Percentiles rank a stretch among this genome's conserved stretches.
Evolutionary conservation across 768 basidiomycete species (phyloP).

Genomic region (Psilocybe cyanescens): DNA sequence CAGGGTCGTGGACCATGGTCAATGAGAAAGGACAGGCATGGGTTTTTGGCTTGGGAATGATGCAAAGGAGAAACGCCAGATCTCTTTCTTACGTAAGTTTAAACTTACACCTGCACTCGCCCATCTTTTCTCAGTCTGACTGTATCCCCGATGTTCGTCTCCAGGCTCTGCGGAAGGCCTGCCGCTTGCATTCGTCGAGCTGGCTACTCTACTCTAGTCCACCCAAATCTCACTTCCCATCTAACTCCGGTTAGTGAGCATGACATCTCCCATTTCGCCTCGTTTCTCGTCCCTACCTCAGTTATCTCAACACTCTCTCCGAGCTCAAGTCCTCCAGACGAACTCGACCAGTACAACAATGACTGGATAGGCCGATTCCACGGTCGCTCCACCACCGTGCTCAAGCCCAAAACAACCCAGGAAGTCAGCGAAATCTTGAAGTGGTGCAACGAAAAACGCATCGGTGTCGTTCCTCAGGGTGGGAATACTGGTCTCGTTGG

Average conservation of each 20-base stretch:
- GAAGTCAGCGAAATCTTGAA: conserved; percentile 90
- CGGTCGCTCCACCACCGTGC: conserved; percentile 82
- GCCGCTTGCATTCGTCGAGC: conserved; percentile 21
- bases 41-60: conserved; percentile 1
- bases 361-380: conserved; percentile 98
- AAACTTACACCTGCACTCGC: neutral
- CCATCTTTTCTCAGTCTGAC: conserved; percentile 2
- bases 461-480: conserved; percentile 96
- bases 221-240: conserved; percentile 23
- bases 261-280: conserved; percentile 71
- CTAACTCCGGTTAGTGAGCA: conserved; percentile 54
- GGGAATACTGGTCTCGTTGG: conserved; percentile 99
- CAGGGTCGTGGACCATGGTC: neutral
- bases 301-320: conserved; percentile 73
- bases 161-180: conserved; percentile 24
- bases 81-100: conserved; percentile 10
- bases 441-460: conserved; percentile 79
- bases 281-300: conserved; percentile 61
- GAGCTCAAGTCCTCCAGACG: conserved; percentile 48
- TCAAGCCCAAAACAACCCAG: conserved; percentile 86
- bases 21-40: neutral
- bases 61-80: conserved; percentile 1
- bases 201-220: conserved; percentile 25
- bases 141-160: conserved; percentile 21
- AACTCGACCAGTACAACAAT: conserved; percentile 79